Evolutionary conservation across 2,329 filamentous ascomycete species (phyloP), one percentile per base, ranked within the genome.

Genomic region (Pseudogymnoascus sp.): DNA sequence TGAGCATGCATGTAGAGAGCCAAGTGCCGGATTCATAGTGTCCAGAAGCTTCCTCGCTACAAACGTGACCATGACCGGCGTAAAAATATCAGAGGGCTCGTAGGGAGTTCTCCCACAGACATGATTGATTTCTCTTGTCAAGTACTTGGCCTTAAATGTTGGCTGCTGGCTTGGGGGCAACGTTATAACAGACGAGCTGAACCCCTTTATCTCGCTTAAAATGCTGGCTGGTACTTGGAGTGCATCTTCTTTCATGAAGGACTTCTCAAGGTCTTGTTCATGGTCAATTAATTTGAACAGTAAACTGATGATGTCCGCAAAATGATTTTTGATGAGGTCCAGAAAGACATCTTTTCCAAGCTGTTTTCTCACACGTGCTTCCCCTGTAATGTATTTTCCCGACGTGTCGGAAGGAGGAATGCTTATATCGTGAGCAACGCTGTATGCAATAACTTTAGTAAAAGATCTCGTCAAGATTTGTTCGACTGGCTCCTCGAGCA

Each of bases 151-250:
- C 68, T 84, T 88, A 76, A 97, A 98, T 61, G 86, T 87, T 2
- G 95, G 95, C 70, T 98, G 93, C 68, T 96, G 92, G 63, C 89
- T 90, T 10, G 88, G 80, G 2, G 91, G 89, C 6, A 97, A 78
- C 11, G 78, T 75, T 28, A 84, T 81, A 1, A 79, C 77, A 0
- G 92, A 92, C 66, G 87, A 79, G 31, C 89, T 85, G 67, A 88
- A 86, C 2, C 73, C 75, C 67, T 86, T 88, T 71, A 99, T 96
- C 28, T 84, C 81, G 14, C 78, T 77, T 75, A 96, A 82, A 31
- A 83, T 84, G 28, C 85, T 77, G 2, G 83, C 82, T 3, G 91
- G 87, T 62, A 84, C 81, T 1, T 75, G 73, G 61, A 90, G 86
- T 1, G 77, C 77, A 14, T 83, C 76, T 14, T 85, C 81, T 66